Conservation (phyloP, 2,329 filamentous ascomycete species). For the Beauveria bassiana region DNA sequence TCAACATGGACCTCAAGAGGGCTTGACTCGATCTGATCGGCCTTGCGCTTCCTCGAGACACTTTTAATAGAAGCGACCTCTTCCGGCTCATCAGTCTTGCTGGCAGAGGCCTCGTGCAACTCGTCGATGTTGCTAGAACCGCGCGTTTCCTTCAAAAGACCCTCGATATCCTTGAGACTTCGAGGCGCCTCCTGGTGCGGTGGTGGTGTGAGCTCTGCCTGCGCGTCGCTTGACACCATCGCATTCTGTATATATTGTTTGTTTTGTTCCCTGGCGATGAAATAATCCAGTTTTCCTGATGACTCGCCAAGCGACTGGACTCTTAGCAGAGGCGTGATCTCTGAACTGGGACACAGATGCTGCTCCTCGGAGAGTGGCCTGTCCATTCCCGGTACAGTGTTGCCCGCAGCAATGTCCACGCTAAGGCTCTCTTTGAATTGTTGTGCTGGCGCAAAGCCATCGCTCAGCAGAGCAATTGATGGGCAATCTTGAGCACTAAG, state of each 20-base stretch:
- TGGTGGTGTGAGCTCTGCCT: neutral
- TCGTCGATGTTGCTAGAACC: neutral
- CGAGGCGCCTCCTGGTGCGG: too few species aligned
- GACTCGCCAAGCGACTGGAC: slow-evolving; percentile 16
- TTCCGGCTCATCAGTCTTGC: neutral
- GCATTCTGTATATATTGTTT: slow-evolving; percentile 11
- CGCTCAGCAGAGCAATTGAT: neutral
- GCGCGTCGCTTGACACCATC: neutral
- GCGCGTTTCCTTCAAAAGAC: neutral
- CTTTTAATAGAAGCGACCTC: neutral
- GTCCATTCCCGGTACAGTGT: neutral
- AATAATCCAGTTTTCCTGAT: slow-evolving; percentile 32
- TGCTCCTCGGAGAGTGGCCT: neutral
- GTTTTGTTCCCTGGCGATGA: slow-evolving; percentile 32
- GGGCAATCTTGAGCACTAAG: neutral
- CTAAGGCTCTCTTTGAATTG: neutral
- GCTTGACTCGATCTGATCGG: neutral
- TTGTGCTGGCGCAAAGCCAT: neutral
- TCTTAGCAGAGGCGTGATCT: neutral
- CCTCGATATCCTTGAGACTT: too few species aligned
- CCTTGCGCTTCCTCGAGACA: neutral
- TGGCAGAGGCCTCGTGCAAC: neutral
- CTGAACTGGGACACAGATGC: slow-evolving; percentile 23
- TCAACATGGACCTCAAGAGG: neutral
- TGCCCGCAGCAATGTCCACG: neutral